Conservation (phyloP, 768 basidiomycete species). For the Suillus spraguei region DNA sequence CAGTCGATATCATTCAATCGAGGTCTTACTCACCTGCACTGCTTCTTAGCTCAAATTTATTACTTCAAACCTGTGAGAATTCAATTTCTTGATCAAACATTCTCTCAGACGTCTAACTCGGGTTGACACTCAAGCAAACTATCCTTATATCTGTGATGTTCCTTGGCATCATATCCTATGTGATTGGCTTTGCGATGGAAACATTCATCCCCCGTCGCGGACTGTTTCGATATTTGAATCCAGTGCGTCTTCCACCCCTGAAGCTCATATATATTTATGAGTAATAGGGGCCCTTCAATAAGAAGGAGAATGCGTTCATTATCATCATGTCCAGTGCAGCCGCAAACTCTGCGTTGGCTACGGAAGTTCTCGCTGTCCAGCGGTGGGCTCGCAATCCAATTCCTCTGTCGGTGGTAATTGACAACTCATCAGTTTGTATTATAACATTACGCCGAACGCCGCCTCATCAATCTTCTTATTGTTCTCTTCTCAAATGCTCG, state of each 20-base stretch:
- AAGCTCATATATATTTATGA: not conserved
- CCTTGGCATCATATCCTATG: conserved; percentile 50
- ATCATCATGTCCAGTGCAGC: conserved; percentile 61
- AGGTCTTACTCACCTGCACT: conserved; percentile 8
- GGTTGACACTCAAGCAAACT: conserved; percentile 43
- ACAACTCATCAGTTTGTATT: conserved; percentile 35
- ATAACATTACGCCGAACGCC: conserved; percentile 52
- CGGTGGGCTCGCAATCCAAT: conserved; percentile 19
- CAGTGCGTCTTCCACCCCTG: conserved; percentile 24
- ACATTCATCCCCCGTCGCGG: conserved; percentile 48
- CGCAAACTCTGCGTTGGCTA: conserved; percentile 53
- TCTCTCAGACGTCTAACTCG: not conserved
- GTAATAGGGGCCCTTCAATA: conserved; percentile 56
- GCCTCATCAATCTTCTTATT: conserved; percentile 47
- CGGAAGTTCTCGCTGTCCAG: conserved; percentile 56
- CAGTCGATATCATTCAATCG: conserved; percentile 9
- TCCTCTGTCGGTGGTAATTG: not conserved
- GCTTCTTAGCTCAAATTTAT: conserved; percentile 51
- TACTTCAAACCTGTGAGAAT: conserved; percentile 57
- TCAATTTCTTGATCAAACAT: not conserved
- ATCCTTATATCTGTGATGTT: conserved; percentile 55
- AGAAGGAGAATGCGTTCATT: conserved; percentile 60
- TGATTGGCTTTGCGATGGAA: conserved; percentile 51
- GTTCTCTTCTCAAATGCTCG: conserved; percentile 38
- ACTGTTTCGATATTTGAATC: conserved; percentile 52